These are phyloP conservation scores for Pseudoneurospora amorphoporcata DNA, from an alignment of 495 filamentous ascomycete genomes.

Conservation along the genomic window DNA sequence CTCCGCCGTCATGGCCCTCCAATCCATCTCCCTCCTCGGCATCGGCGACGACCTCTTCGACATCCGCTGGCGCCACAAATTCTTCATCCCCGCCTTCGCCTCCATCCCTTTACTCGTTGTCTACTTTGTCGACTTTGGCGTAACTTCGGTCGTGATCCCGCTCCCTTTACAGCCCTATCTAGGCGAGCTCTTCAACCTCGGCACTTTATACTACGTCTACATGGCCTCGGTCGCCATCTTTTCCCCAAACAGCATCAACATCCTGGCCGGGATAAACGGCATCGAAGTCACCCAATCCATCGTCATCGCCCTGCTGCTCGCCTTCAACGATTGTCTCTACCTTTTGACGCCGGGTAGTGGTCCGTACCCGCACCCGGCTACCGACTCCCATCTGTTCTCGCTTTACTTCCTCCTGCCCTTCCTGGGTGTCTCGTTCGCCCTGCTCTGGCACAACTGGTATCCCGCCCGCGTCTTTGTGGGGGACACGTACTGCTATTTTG, in stretches of 20 bases:
- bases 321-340: conserved; percentile 73
- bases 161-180: conserved; percentile 73
- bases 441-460: conserved; percentile 92
- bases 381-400: conserved; percentile 90
- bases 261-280: conserved; percentile 93
- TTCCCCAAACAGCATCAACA: conserved; percentile 97
- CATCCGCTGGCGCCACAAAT: conserved; percentile 97
- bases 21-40: conserved; percentile 80
- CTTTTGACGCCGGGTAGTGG: conserved; percentile 45
- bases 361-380: conserved; percentile 74
- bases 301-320: conserved; percentile 74
- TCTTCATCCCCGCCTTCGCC: conserved; percentile 91
- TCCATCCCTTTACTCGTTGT: conserved; percentile 90
- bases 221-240: conserved; percentile 95
- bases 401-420: conserved; percentile 92
- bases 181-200: conserved; percentile 72
- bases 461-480: conserved; percentile 92
- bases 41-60: conserved; percentile 96
- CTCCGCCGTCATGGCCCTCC: conserved; percentile 83
- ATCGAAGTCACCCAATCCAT: conserved; percentile 93
- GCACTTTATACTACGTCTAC: conserved; percentile 87
- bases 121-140: conserved; percentile 96
- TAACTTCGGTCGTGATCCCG: conserved; percentile 88
- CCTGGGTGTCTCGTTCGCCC: conserved; percentile 78
- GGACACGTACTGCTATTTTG: conserved; percentile 99